A percentile compares a stretch with the other conserved stretches of the same genome.
Conservation (phyloP, 176 grass and related monocot species). For the Canna indica region DNA sequence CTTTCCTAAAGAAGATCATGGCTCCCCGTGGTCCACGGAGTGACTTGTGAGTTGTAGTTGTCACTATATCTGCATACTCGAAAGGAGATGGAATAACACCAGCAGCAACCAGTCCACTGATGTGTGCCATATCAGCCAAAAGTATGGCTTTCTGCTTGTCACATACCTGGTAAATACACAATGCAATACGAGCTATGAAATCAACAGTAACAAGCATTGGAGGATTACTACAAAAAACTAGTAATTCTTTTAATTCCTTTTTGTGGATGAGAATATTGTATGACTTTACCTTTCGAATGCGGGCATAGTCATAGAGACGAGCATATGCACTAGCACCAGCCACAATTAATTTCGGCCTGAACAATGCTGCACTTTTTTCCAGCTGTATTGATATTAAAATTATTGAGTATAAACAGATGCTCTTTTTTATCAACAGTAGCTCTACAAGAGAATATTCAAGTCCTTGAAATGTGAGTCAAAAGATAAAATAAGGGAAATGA, state of each 20-base stretch:
- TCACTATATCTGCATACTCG: conserved; percentile 90
- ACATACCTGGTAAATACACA: conserved; percentile 48
- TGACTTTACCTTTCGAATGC: conserved; percentile 66
- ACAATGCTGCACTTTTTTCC: conserved; percentile 86
- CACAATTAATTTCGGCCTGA: conserved; percentile 94
- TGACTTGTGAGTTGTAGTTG: conserved; percentile 98
- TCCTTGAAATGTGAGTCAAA: background rate
- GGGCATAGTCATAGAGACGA: conserved; percentile 75
- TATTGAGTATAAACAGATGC: background rate
- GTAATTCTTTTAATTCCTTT: background rate
- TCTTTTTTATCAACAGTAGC: background rate
- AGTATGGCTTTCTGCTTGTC: conserved; percentile 93
- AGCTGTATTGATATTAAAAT: conserved; percentile 33
- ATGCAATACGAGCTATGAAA: background rate
- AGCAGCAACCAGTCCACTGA: conserved; percentile 91
- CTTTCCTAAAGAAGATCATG: conserved; percentile 98
- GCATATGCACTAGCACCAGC: conserved; percentile 98
- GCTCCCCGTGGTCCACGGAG: conserved; percentile 93
- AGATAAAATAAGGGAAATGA: too few relatives aligned
- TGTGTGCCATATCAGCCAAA: conserved; percentile 97
- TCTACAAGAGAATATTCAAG: background rate
- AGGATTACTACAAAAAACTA: background rate
- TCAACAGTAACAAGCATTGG: background rate
- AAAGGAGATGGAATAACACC: conserved; percentile 90
- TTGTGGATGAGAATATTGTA: background rate